Evolutionary conservation across 1,284 basidiomycete genomes (phyloP).

Genomic region (Cutaneotrichosporon sp.): DNA sequence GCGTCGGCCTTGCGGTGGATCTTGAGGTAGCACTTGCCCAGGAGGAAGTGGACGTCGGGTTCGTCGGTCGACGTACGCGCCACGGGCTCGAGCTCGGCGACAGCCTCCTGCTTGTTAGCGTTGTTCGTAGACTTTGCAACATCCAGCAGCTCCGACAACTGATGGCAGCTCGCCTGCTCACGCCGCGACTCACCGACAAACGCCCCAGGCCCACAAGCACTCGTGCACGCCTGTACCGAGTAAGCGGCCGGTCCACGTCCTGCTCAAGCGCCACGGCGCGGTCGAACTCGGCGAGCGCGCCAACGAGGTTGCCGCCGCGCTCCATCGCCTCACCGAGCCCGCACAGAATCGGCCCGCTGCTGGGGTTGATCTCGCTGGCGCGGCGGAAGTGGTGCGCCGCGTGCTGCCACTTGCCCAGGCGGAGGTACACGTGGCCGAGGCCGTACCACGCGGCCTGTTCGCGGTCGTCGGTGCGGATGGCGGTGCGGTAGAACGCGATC

Average conservation of each 20-base stretch:
- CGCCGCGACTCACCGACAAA: constrained; percentile 70
- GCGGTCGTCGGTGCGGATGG: constrained; percentile 79
- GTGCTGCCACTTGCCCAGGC: constrained; percentile 82
- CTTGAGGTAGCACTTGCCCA: constrained; percentile 85
- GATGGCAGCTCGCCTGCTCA: too few species aligned
- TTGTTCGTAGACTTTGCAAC: background rate
- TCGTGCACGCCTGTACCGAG: constrained; percentile 85
- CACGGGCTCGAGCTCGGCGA: constrained; percentile 74
- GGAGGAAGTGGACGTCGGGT: constrained; percentile 89
- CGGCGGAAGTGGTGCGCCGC: constrained; percentile 93
- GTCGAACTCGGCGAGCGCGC: constrained; percentile 75
- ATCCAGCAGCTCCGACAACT: too few species aligned
- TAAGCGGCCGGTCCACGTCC: constrained; percentile 80
- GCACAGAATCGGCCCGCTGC: constrained; percentile 84
- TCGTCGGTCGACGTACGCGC: constrained; percentile 70
- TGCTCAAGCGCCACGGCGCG: constrained; percentile 62
- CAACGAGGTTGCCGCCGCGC: constrained; percentile 74
- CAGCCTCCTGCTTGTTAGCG: constrained; percentile 63
- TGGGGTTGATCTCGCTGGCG: constrained; percentile 84
- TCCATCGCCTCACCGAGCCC: constrained; percentile 86
- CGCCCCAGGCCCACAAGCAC: constrained; percentile 78
- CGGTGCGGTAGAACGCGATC: constrained; percentile 82
- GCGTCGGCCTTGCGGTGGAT: constrained; percentile 74
- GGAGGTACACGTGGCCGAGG: constrained; percentile 89
- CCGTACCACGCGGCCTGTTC: constrained; percentile 99